Conservation (phyloP, 176 grass and related monocot species). For the Carex myosuroides region DNA sequence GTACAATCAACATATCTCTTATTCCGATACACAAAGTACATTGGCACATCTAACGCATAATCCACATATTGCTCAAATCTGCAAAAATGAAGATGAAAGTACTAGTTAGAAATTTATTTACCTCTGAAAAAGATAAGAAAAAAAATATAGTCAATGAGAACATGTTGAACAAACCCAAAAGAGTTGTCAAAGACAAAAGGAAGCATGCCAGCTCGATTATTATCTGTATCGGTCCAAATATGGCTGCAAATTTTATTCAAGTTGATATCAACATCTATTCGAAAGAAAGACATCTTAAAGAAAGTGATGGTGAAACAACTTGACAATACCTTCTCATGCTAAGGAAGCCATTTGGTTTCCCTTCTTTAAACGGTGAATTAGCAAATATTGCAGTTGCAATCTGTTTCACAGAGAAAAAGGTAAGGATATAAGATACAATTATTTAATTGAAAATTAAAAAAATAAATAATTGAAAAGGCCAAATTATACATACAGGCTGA, state of each 20-base stretch:
- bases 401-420: constrained; percentile 36
- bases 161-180: constrained; percentile 56
- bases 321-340: constrained; percentile 86
- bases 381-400: constrained; percentile 99
- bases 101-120: constrained; percentile 19
- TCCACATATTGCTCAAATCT: constrained; percentile 97
- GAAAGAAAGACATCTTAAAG: not conserved
- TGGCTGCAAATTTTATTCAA: constrained; percentile 51
- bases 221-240: constrained; percentile 97
- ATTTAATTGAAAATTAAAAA: not conserved
- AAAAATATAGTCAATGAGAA: constrained; percentile 1
- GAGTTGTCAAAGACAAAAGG: constrained; percentile 85
- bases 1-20: constrained; percentile 90
- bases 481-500: constrained; percentile 77
- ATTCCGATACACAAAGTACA: constrained; percentile 98
- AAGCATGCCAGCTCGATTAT: constrained; percentile 95
- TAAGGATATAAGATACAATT: constrained; percentile 22
- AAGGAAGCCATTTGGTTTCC: constrained; percentile 96
- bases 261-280: constrained; percentile 11
- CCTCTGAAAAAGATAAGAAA: not conserved
- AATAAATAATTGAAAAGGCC: not conserved
- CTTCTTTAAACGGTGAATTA: constrained; percentile 97
- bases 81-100: constrained; percentile 15
- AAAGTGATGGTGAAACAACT: not conserved
- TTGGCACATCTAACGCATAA: constrained; percentile 88